Evolutionary conservation across 148 eudicot species (phyloP).

Genomic region (Agrostemma githago): DNA sequence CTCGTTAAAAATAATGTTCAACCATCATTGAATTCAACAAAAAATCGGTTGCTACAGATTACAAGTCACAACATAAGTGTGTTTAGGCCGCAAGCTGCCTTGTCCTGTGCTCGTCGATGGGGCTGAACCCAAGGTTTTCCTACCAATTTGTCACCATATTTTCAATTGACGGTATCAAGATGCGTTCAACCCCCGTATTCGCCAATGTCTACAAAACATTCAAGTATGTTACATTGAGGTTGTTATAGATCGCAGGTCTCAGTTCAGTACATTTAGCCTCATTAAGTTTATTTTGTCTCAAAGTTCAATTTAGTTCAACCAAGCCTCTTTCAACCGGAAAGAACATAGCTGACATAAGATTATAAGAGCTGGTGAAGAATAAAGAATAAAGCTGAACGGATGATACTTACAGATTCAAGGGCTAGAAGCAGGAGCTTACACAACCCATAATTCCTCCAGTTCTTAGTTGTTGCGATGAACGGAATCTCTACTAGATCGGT

Average conservation of each 20-base stretch:
- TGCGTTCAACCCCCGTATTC: slow-evolving; percentile 21
- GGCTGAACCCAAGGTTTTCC: slow-evolving; percentile 22
- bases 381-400: background rate
- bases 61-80: slow-evolving; percentile 37
- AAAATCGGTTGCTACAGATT: too few relatives aligned
- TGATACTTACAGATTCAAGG: slow-evolving; percentile 40
- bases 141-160: slow-evolving; percentile 34
- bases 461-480: slow-evolving; percentile 42
- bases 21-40: too few relatives aligned
- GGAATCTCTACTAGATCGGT: slow-evolving; percentile 50
- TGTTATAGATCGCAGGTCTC: background rate
- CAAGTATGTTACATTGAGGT: background rate
- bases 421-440: slow-evolving; percentile 25
- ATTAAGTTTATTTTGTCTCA: too few relatives aligned
- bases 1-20: too few relatives aligned
- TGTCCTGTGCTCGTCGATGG: background rate
- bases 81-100: slow-evolving; percentile 24
- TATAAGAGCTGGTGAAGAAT: too few relatives aligned
- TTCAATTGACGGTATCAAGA: slow-evolving; percentile 42
- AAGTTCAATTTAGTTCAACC: too few relatives aligned
- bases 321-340: background rate
- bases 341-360: too few relatives aligned
- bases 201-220: slow-evolving; percentile 28
- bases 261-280: background rate
- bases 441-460: slow-evolving; percentile 30